Percentiles rank a stretch among this genome's conserved stretches.
phyloP scores from a whole-genome alignment of 1,139 yeast species.

The Debaryomyces subglobosus region DNA sequence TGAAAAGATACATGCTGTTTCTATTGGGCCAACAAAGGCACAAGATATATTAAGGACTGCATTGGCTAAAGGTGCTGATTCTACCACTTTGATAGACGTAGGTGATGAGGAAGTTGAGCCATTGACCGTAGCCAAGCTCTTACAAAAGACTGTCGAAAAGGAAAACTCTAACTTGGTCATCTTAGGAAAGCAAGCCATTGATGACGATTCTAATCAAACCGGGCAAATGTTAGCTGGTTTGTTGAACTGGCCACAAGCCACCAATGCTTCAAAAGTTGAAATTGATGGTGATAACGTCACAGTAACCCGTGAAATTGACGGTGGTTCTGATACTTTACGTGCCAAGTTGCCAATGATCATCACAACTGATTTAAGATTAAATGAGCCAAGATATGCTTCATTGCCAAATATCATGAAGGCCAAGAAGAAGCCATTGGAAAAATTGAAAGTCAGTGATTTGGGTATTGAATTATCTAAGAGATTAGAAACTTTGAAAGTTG shows the following conservation, averaged over 20 bases:
- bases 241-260: constrained; percentile 96
- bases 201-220: constrained; percentile 93
- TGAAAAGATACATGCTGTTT: constrained; percentile 85
- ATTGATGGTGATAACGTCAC: constrained; percentile 61
- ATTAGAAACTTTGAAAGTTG: constrained; percentile 70
- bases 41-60: constrained; percentile 90
- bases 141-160: constrained; percentile 71
- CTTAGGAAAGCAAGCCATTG: constrained; percentile 95
- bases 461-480: constrained; percentile 67
- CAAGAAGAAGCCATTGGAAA: constrained; percentile 89
- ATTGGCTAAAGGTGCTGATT: constrained; percentile 92
- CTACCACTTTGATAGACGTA: constrained; percentile 79
- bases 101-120: constrained; percentile 82
- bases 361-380: constrained; percentile 90
- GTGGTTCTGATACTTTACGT: constrained; percentile 84
- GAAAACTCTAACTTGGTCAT: constrained; percentile 77
- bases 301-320: constrained; percentile 92
- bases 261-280: constrained; percentile 89
- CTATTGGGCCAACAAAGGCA: constrained; percentile 85
- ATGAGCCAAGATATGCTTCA: constrained; percentile 92
- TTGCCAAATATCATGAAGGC: constrained; percentile 98
- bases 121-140: constrained; percentile 84
- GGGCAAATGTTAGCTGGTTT: constrained; percentile 97
- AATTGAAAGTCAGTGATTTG: constrained; percentile 68
- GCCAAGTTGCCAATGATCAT: constrained; percentile 83